Evolutionary conservation across 1,139 yeast species (phyloP).

Genomic region (Kodamaea suecica): DNA sequence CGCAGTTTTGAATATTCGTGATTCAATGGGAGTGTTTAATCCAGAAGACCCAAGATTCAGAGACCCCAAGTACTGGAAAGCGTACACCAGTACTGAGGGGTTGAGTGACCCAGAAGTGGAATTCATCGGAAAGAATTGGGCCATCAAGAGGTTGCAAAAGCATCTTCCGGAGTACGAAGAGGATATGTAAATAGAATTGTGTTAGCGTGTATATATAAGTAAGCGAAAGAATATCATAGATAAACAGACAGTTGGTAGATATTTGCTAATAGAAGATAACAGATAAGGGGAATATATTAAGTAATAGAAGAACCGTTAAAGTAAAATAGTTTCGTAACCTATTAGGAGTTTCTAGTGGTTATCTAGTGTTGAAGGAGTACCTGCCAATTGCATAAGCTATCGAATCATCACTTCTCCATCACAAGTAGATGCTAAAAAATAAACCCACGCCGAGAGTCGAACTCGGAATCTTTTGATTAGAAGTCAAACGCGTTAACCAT

Average conservation of each 20-base stretch:
- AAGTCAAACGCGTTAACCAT: slow-evolving; percentile 5
- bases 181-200: slow-evolving; percentile 10
- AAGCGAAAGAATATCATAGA: too few species aligned
- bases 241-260: too few species aligned
- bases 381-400: too few species aligned
- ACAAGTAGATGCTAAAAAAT: too few species aligned
- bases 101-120: slow-evolving; percentile 61
- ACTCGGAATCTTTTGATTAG: slow-evolving; percentile 4
- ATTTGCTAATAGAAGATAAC: neutral
- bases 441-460: slow-evolving; percentile 3
- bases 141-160: slow-evolving; percentile 63
- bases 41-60: slow-evolving; percentile 55
- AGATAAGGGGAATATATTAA: too few species aligned
- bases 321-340: too few species aligned
- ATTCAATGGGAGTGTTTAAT: slow-evolving; percentile 47
- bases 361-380: too few species aligned
- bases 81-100: slow-evolving; percentile 63
- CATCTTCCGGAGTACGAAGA: slow-evolving; percentile 44
- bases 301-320: too few species aligned
- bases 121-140: slow-evolving; percentile 79
- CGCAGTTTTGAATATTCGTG: slow-evolving; percentile 59
- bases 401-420: too few species aligned
- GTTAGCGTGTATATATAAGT: slow-evolving; percentile 1
- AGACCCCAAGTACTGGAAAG: slow-evolving; percentile 69
- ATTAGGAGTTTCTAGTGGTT: neutral